Conservation (phyloP, 352 stramenopile genomes). For the Phytopythium montanum region DNA sequence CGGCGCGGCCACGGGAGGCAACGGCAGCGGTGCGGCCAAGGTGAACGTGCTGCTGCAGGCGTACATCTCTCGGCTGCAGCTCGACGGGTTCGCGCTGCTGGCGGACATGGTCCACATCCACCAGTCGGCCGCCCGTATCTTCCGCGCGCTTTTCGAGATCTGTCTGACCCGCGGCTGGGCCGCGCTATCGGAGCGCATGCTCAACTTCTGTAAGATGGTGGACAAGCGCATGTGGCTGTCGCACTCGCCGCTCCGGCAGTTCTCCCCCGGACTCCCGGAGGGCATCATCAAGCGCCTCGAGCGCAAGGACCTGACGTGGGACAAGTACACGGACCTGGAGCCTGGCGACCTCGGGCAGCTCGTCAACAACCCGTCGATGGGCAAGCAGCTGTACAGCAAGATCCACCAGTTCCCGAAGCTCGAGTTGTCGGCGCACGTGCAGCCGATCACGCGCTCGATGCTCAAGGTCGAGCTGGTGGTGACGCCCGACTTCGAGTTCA, state of each 20-base stretch:
- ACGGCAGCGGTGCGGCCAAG: constrained; percentile 86
- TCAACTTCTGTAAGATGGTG: constrained; percentile 99
- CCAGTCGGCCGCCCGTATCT: constrained; percentile 97
- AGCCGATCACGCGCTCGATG: constrained; percentile 98
- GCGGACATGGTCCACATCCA: constrained; percentile 99
- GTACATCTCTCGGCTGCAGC: constrained; percentile 97
- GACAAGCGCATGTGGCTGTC: constrained; percentile 97
- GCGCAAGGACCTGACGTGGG: constrained; percentile 98
- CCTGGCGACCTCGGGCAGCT: constrained; percentile 96
- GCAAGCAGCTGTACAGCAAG: constrained; percentile 97
- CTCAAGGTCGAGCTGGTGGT: constrained; percentile 95
- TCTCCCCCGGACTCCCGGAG: constrained; percentile 91
- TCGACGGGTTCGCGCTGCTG: constrained; percentile 98
- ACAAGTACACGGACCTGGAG: constrained; percentile 97
- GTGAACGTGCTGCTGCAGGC: constrained; percentile 99
- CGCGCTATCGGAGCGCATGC: constrained; percentile 91
- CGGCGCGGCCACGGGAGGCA: constrained; percentile 13
- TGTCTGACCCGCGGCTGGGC: constrained; percentile 95
- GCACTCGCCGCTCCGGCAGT: constrained; percentile 97
- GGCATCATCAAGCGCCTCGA: constrained; percentile 97
- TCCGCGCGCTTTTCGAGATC: constrained; percentile 99
- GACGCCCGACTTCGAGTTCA: constrained; percentile 97
- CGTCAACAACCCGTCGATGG: constrained; percentile 97
- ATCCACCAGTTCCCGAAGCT: constrained; percentile 99
- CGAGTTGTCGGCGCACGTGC: constrained; percentile 95